These are phyloP conservation scores for Aureobasidium sp. DNA, from an alignment of 2,329 filamentous ascomycete species.

Conservation along the genomic window DNA sequence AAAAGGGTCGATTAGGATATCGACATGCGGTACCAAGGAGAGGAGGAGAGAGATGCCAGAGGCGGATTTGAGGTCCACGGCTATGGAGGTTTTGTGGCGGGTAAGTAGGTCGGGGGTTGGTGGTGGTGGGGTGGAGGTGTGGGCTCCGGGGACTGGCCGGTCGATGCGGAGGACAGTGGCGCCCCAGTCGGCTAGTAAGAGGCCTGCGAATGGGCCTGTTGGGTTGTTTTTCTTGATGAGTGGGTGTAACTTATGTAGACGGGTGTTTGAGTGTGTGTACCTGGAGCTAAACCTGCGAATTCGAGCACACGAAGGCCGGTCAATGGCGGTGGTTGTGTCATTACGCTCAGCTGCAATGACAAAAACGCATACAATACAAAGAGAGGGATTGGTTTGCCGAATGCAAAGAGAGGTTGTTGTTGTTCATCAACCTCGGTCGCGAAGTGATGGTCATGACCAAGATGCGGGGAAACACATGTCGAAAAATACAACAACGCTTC, in stretches of 20 bases:
- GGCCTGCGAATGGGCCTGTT: conserved; percentile 75
- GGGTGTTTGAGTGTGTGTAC: conserved; percentile 27
- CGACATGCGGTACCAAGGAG: conserved; percentile 54
- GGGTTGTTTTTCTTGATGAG: conserved; percentile 8
- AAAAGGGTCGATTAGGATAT: conserved; percentile 89
- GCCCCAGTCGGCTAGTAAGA: conserved; percentile 84
- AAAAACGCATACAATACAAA: background rate
- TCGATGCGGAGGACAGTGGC: conserved; percentile 84
- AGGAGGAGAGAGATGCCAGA: conserved; percentile 60
- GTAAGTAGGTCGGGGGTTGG: conserved; percentile 65
- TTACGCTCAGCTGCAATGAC: background rate
- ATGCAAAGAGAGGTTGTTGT: background rate
- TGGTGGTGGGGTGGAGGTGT: conserved; percentile 28
- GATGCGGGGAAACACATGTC: conserved; percentile 10
- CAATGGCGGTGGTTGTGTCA: conserved; percentile 40
- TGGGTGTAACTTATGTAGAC: background rate
- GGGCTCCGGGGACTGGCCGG: conserved; percentile 41
- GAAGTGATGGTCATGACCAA: background rate
- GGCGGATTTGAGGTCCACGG: conserved; percentile 67
- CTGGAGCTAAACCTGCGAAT: conserved; percentile 56
- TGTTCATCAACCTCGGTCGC: background rate
- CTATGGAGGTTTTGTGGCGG: conserved; percentile 72
- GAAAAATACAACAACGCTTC: conserved; percentile 5
- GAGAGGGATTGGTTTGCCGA: background rate
- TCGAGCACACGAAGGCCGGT: conserved; percentile 57